Percentiles rank a stretch among this genome's conserved stretches.
phyloP scores from a whole-genome alignment of 2,329 filamentous ascomycete genomes.

The Atkinsonella hypoxylon region DNA sequence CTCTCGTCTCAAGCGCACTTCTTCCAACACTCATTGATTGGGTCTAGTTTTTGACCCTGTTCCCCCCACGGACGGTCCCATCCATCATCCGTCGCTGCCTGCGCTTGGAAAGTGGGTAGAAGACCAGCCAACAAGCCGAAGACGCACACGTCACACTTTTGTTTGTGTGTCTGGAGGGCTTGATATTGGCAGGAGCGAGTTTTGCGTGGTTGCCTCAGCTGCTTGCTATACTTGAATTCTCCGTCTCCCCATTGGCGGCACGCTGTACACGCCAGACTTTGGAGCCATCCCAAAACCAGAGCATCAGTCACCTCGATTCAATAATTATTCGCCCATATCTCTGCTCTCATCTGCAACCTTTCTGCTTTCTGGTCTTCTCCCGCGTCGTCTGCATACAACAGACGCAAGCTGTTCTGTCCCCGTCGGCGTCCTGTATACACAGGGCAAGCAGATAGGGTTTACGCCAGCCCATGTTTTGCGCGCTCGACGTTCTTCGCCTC shows the following conservation, averaged over 20 bases:
- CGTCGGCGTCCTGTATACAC: background rate
- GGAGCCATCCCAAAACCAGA: background rate
- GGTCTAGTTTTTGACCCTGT: slow-evolving; percentile 1
- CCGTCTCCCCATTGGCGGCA: slow-evolving; percentile 6
- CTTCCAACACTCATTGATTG: slow-evolving; percentile 1
- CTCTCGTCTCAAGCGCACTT: background rate
- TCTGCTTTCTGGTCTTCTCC: background rate
- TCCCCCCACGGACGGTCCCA: slow-evolving; percentile 3
- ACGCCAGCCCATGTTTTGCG: background rate
- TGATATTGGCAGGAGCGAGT: slow-evolving; percentile 2
- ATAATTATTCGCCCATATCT: background rate
- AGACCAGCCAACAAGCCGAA: background rate
- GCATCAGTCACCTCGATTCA: background rate
- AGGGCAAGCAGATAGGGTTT: background rate
- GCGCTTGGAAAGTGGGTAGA: background rate
- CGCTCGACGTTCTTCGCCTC: background rate
- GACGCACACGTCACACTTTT: slow-evolving; percentile 7
- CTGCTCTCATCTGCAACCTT: slow-evolving; percentile 4
- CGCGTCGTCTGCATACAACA: background rate
- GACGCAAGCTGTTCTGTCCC: background rate
- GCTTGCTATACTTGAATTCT: background rate
- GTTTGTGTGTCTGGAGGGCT: background rate
- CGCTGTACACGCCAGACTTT: background rate
- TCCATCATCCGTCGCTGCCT: slow-evolving; percentile 3
- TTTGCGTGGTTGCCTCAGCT: slow-evolving; percentile 2